Evolutionary conservation across 192 early-diverging fungal genomes (phyloP).

Genomic region (Lobulomyces angularis): DNA sequence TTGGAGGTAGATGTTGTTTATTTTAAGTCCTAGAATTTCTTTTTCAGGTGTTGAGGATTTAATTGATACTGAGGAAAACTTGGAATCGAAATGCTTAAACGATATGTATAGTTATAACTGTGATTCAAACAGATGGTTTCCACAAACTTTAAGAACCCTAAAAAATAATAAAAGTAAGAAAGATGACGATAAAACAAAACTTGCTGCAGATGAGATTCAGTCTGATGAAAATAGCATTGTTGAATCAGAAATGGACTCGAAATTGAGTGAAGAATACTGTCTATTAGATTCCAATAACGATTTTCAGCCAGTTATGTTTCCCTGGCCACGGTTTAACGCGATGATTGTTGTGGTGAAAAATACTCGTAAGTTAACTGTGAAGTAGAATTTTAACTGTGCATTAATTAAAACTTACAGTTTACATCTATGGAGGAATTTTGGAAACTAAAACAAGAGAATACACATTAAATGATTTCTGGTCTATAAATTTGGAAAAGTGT

Average conservation of each 20-base stretch:
- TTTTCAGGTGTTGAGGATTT: constrained; percentile 50
- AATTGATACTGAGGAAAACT: constrained; percentile 46
- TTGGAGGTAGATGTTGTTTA: constrained; percentile 15
- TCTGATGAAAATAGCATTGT: background rate
- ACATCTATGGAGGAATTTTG: constrained; percentile 46
- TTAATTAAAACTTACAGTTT: background rate
- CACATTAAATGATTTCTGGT: constrained; percentile 40
- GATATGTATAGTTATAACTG: constrained; percentile 49
- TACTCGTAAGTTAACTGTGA: constrained; percentile 32
- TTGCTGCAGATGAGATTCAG: constrained; percentile 16
- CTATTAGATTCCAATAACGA: constrained; percentile 15
- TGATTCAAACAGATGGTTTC: constrained; percentile 51
- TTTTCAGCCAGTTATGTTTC: constrained; percentile 12
- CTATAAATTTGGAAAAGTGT: constrained; percentile 27
- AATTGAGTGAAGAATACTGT: constrained; percentile 3
- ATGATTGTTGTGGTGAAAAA: constrained; percentile 49
- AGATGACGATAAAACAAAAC: constrained; percentile 8
- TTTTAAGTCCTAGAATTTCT: constrained; percentile 7
- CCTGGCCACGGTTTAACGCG: constrained; percentile 51
- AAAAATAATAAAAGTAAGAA: constrained; percentile 22
- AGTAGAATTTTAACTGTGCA: background rate
- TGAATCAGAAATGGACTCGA: background rate
- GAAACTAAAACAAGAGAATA: constrained; percentile 49
- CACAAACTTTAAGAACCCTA: constrained; percentile 29
- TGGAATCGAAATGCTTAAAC: constrained; percentile 45